phyloP scores from a whole-genome alignment of 371 early-diverging fungal genomes.

The Mortierella sp. region DNA sequence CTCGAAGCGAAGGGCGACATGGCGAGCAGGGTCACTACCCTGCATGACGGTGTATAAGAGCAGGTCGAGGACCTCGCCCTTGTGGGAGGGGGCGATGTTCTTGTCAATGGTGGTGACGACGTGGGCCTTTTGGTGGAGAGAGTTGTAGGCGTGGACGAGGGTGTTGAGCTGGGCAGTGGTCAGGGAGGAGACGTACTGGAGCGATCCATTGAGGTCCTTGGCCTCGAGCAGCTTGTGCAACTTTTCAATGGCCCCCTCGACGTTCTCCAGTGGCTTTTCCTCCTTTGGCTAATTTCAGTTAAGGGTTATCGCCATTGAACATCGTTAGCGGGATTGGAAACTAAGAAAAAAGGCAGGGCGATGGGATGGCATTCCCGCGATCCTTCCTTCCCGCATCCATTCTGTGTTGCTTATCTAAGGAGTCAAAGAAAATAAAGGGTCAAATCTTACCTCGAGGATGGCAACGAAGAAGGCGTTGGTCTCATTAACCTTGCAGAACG shows the following conservation, averaged over 20 bases:
- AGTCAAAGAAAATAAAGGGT: not conserved
- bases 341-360: not conserved
- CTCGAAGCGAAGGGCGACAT: slow-evolving; percentile 38
- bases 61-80: slow-evolving; percentile 34
- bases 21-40: slow-evolving; percentile 41
- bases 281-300: slow-evolving; percentile 34
- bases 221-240: slow-evolving; percentile 29
- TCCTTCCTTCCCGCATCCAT: too few relatives aligned
- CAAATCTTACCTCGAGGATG: slow-evolving; percentile 29
- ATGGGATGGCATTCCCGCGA: not conserved
- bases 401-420: too few relatives aligned
- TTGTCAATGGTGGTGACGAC: slow-evolving; percentile 45
- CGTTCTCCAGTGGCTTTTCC: slow-evolving; percentile 34
- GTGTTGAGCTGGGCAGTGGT: slow-evolving; percentile 34
- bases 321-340: not conserved
- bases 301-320: not conserved
- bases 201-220: slow-evolving; percentile 20
- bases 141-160: slow-evolving; percentile 36
- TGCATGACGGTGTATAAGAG: slow-evolving; percentile 49
- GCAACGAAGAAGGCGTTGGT: slow-evolving; percentile 30
- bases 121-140: slow-evolving; percentile 22
- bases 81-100: slow-evolving; percentile 24
- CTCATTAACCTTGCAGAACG: slow-evolving; percentile 28
- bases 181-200: slow-evolving; percentile 25
- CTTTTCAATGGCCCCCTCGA: slow-evolving; percentile 24